phyloP scores from a whole-genome alignment of 164 flowering plant genomes.

The Nelumbo lutea region DNA sequence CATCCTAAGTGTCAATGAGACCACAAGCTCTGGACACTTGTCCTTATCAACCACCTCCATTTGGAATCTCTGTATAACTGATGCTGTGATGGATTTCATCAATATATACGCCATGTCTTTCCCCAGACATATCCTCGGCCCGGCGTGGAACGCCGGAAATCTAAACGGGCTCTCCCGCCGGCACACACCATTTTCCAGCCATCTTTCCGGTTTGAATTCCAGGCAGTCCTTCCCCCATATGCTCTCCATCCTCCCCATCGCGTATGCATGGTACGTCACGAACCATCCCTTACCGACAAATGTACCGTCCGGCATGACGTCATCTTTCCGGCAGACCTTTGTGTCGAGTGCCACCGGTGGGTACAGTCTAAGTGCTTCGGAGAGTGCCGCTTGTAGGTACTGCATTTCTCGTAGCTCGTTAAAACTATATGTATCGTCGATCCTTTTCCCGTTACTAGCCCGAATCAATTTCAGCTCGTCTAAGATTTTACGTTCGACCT shows the following conservation, averaged over 20 bases:
- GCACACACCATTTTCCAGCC: conserved; percentile 46
- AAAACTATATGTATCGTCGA: conserved; percentile 54
- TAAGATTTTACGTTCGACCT: conserved; percentile 54
- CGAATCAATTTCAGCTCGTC: conserved; percentile 50
- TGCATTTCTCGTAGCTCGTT: conserved; percentile 66
- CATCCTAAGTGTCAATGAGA: too few species aligned
- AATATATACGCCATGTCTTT: too few species aligned
- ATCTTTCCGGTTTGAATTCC: conserved; percentile 82
- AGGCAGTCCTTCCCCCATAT: conserved; percentile 88
- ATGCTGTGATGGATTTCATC: too few species aligned
- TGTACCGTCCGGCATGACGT: conserved; percentile 73
- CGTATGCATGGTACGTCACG: conserved; percentile 70
- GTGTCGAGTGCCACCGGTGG: conserved; percentile 88
- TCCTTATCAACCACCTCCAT: too few species aligned
- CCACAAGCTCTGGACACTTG: too few species aligned
- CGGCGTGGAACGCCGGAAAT: too few species aligned
- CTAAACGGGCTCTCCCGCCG: conserved; percentile 62
- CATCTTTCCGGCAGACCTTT: conserved; percentile 61
- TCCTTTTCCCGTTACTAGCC: conserved; percentile 60
- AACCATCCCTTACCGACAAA: conserved; percentile 64
- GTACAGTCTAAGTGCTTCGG: conserved; percentile 77
- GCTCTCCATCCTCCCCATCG: conserved; percentile 75
- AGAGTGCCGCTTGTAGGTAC: conserved; percentile 72
- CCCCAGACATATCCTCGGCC: too few species aligned
- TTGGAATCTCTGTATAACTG: too few species aligned